Base-by-base conservation (phyloP, 495 filamentous ascomycete genomes). In the Daldinia bambusicola region DNA sequence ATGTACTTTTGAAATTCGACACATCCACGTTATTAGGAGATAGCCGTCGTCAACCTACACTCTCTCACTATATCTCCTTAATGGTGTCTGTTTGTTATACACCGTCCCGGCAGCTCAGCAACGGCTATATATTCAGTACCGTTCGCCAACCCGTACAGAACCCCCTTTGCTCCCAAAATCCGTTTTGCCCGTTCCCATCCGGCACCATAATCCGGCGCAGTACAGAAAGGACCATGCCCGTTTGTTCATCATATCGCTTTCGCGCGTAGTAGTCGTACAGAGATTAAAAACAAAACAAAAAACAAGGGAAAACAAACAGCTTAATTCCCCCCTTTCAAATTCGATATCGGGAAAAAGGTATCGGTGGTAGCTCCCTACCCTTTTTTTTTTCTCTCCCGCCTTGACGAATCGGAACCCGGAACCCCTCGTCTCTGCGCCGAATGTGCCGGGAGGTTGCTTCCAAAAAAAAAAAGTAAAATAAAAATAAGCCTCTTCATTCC, bases 201-300 rank as follows among this genome's bases (percentile, higher is more conserved):
- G 22, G 22, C 50, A 30, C 30, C 50, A 32, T 7, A 20, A 53
- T 53, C 36, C 66, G 58, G 31, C 40, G 26, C 51, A 56, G 32
- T 12, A 30, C 14, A 32, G 32, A 37, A 37, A 32, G 53, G 16
- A 56, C 32, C 53, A 56, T 56, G 31, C 16, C 53, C 31, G 9
- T 37, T 34, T 56, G 14, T 3, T 56, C 53, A 32, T 68, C 53
- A 59, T 38, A n/a, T 61, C 56, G 59, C 51, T 61, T 67, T 40
- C 53, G 64, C 61, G 41, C 61, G 48, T 72, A 48, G 53, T 71
- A 72, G 43, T 72, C 70, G 41, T 66, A 73, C 66, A 73, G 31
- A 32, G 7, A 60, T 30, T 53, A 26, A 26, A 26, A 26, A 26
- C 1, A 26, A 26, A 66, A 55, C 37, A 61, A 7, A 40, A 18